Conservation (phyloP, 2,329 filamentous ascomycete genomes). For the Nothophaeocryptopus gaeumannii region DNA sequence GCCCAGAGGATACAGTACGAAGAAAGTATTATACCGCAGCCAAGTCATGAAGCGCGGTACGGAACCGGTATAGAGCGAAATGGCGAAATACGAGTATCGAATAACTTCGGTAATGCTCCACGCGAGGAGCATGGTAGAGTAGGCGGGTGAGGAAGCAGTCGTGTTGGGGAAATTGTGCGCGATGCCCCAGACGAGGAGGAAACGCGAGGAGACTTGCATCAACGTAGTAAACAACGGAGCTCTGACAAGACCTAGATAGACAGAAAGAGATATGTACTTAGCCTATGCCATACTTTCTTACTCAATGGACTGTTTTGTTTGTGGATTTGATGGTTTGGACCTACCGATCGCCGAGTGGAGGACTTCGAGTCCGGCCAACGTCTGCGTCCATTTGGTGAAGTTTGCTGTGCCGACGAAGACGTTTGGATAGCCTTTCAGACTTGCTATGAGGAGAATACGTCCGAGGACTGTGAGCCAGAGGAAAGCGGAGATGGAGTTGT, state of each 20-base stretch:
- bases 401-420: conserved; percentile 63
- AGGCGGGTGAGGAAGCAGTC: conserved; percentile 57
- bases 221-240: conserved; percentile 79
- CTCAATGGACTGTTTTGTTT: not conserved
- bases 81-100: conserved; percentile 86
- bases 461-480: conserved; percentile 77
- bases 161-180: conserved; percentile 70
- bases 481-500: conserved; percentile 75
- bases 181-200: conserved; percentile 86
- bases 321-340: conserved; percentile 27
- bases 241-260: conserved; percentile 70
- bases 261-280: conserved; percentile 11
- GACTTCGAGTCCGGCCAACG: conserved; percentile 76
- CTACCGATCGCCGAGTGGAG: conserved; percentile 74
- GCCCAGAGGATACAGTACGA: conserved; percentile 85
- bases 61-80: conserved; percentile 57
- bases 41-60: conserved; percentile 69
- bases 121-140: conserved; percentile 75
- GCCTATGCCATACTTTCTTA: conserved; percentile 7
- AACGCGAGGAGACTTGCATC: conserved; percentile 85
- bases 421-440: conserved; percentile 44
- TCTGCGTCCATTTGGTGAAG: conserved; percentile 79
- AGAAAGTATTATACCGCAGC: conserved; percentile 88
- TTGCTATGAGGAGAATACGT: conserved; percentile 59
- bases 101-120: conserved; percentile 92